Conservation (phyloP, 345 rosid species). For the Rhodamnia rubescens region DNA sequence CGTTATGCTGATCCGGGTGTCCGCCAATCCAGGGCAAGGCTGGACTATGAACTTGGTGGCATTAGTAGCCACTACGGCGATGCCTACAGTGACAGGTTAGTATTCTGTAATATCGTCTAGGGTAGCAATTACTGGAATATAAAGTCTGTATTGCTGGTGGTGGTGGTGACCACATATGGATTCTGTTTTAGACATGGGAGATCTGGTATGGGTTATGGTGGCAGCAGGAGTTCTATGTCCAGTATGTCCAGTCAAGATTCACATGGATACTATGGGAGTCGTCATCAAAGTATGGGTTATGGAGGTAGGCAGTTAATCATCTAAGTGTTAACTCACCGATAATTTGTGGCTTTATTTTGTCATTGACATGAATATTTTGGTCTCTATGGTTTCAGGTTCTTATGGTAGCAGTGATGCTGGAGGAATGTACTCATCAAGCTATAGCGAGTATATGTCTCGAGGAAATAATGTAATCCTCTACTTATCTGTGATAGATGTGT, state of each 20-base stretch:
- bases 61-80: constrained; percentile 69
- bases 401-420: constrained; percentile 56
- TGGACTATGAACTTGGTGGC: constrained; percentile 67
- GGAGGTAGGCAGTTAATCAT: constrained; percentile 31
- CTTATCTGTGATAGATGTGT: not conserved
- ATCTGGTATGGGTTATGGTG: constrained; percentile 65
- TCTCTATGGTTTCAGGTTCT: constrained; percentile 49
- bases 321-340: not conserved
- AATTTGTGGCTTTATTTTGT: not conserved
- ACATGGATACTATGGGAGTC: constrained; percentile 63
- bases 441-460: constrained; percentile 66
- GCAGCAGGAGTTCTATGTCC: constrained; percentile 70
- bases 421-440: constrained; percentile 73
- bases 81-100: constrained; percentile 75
- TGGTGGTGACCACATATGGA: not conserved
- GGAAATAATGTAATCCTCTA: constrained; percentile 55
- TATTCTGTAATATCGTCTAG: not conserved
- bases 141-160: not conserved
- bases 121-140: not conserved
- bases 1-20: constrained; percentile 60
- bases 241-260: constrained; percentile 42
- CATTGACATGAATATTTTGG: not conserved
- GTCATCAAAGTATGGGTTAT: constrained; percentile 76
- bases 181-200: constrained; percentile 62
- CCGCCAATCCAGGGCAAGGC: constrained; percentile 82